Base-by-base conservation (phyloP, 225 moss, liverwort and hornwort species). In the Sphagnum tenellum region DNA sequence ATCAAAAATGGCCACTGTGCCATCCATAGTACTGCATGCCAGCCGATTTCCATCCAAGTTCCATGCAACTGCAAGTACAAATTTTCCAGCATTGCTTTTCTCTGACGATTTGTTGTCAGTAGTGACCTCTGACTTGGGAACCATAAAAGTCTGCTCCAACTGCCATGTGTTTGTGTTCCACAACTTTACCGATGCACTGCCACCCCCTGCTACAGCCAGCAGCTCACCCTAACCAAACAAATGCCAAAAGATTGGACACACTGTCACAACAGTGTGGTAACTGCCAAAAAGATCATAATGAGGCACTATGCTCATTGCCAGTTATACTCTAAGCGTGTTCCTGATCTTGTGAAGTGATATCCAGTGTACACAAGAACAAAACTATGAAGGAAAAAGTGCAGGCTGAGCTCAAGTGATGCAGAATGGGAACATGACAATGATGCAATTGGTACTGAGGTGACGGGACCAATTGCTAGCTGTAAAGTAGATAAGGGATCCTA, bases 1-100 rank as follows among this genome's bases (percentile, higher is more conserved):
- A 57, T 98, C 98, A 4, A 98, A 98, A 45, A 93, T 74, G 4
- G 87, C 93, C 5, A 98, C 81, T 3, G 86, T 86, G 57, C 98
- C 98, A 64, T 82, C 92, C 90, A 93, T 91, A 11, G 90, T 98
- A 66, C 98, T 98, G 84, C 98, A 98, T 4, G 93, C 93, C 46
- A 98, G 76, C 5, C 83, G 71, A 79, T 84, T 98, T 57, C 98
- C 89, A 56, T 98, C 98, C 65, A 86, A 11, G 72, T 90, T 98
- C 98, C 98, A 98, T 2, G 93, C 98, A 10, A 93, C 93, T 49
- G 87, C 93, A 44, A 93, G 71, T 1, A 93, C 93, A 59, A 86
- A 98, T 14, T 88, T 98, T 6, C 90, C 89, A 46, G 84, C 68
- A 12, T 90, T 89, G 11, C 69, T 76, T 78, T 88, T 98, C 13